These are phyloP conservation scores for Boechera divaricarpa DNA, from an alignment of 345 rosid genomes.

Conservation along the genomic window DNA sequence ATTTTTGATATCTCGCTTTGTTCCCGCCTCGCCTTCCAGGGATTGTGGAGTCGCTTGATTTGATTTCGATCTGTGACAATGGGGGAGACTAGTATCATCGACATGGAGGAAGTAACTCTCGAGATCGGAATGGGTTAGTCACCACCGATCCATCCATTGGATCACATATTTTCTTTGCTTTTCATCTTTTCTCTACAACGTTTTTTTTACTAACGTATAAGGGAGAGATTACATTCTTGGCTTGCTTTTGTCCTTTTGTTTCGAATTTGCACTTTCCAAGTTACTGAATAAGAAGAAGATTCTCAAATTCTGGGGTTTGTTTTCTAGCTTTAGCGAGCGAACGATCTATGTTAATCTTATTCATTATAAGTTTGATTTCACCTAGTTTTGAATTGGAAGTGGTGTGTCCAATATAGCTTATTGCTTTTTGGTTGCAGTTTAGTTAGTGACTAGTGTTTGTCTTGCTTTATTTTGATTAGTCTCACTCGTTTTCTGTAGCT, in stretches of 20 bases:
- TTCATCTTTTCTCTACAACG: slow-evolving; percentile 1
- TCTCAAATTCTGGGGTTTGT: slow-evolving; percentile 3
- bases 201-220: slow-evolving; percentile 9
- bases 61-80: slow-evolving; percentile 50
- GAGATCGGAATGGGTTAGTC: slow-evolving; percentile 93
- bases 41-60: slow-evolving; percentile 33
- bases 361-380: neutral
- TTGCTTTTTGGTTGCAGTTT: slow-evolving; percentile 10
- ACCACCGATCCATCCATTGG: slow-evolving; percentile 25
- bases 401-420: neutral
- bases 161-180: neutral
- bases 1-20: neutral
- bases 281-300: neutral
- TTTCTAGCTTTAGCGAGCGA: slow-evolving; percentile 3
- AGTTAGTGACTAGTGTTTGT: neutral
- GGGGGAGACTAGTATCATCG: slow-evolving; percentile 47
- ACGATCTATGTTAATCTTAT: slow-evolving; percentile 1
- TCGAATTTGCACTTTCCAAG: neutral
- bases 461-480: slow-evolving; percentile 2
- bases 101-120: slow-evolving; percentile 73
- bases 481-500: slow-evolving; percentile 22
- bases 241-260: neutral
- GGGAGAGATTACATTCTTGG: neutral
- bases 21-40: slow-evolving; percentile 26
- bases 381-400: neutral